Evolutionary conservation across 345 rosid species (phyloP).

Genomic region (Corchorus capsularis): DNA sequence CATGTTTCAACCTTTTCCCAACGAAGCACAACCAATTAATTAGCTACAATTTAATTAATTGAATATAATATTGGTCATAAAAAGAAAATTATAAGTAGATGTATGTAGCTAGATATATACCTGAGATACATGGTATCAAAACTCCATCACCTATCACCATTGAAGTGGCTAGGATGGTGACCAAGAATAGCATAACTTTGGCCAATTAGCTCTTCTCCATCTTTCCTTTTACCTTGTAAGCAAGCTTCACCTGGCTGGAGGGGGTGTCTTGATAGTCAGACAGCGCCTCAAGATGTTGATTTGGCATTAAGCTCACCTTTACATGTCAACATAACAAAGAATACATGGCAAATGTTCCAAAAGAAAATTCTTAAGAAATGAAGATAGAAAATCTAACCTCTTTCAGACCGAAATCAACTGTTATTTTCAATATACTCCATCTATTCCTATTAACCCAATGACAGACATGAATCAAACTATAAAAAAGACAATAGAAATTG

Average conservation of each 20-base stretch:
- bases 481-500: too few relatives aligned
- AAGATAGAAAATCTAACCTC: too few relatives aligned
- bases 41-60: too few relatives aligned
- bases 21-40: background rate
- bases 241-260: constrained; percentile 37
- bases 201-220: constrained; percentile 43
- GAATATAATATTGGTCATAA: too few relatives aligned
- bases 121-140: constrained; percentile 79
- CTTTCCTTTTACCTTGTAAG: constrained; percentile 49
- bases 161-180: constrained; percentile 75
- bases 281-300: constrained; percentile 42
- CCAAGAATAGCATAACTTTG: constrained; percentile 51
- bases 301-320: constrained; percentile 63
- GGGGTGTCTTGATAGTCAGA: constrained; percentile 60
- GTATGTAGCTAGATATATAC: constrained; percentile 32
- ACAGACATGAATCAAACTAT: too few relatives aligned
- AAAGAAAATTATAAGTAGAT: too few relatives aligned
- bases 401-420: too few relatives aligned
- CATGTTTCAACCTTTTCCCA: constrained; percentile 48
- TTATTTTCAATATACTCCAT: too few relatives aligned
- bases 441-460: too few relatives aligned
- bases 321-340: constrained; percentile 60
- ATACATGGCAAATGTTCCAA: constrained; percentile 83
- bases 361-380: too few relatives aligned
- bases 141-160: constrained; percentile 88